A percentile compares a stretch with the other conserved stretches of the same genome.
Conservation (phyloP, 1,284 basidiomycete species). For the Grifola frondosa region DNA sequence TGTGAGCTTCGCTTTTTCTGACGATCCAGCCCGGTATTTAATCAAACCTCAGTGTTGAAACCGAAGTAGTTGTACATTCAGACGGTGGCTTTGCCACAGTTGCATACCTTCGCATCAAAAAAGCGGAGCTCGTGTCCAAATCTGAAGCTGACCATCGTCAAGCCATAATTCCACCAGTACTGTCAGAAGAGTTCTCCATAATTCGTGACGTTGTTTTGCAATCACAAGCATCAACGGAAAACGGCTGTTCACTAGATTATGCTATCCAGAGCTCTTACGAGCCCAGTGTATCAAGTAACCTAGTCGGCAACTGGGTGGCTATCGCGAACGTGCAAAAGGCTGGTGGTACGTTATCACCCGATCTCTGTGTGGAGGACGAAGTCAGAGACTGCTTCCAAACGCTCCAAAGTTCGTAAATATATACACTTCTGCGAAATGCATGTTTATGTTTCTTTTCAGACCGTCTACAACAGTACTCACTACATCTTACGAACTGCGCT, state of each 20-base stretch:
- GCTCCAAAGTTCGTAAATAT: slow-evolving; percentile 47
- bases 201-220: slow-evolving; percentile 25
- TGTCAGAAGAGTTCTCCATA: slow-evolving; percentile 43
- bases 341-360: slow-evolving; percentile 5
- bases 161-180: slow-evolving; percentile 46
- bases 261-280: background rate
- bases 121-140: slow-evolving; percentile 63
- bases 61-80: slow-evolving; percentile 73
- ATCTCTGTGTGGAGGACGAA: slow-evolving; percentile 57
- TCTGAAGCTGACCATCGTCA: slow-evolving; percentile 14
- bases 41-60: slow-evolving; percentile 49
- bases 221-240: too few species aligned
- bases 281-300: slow-evolving; percentile 9
- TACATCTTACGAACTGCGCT: slow-evolving; percentile 61
- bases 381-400: slow-evolving; percentile 58
- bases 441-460: slow-evolving; percentile 37
- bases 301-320: slow-evolving; percentile 51
- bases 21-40: background rate
- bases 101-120: slow-evolving; percentile 81
- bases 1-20: slow-evolving; percentile 48
- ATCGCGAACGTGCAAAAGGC: slow-evolving; percentile 52
- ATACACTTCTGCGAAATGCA: background rate
- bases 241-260: background rate
- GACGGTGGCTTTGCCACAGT: slow-evolving; percentile 81
- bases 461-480: slow-evolving; percentile 42